Percentiles rank a stretch among this genome's conserved stretches.
phyloP scores from a whole-genome alignment of 2,329 filamentous ascomycete genomes.

The Phialophora chinensis region DNA sequence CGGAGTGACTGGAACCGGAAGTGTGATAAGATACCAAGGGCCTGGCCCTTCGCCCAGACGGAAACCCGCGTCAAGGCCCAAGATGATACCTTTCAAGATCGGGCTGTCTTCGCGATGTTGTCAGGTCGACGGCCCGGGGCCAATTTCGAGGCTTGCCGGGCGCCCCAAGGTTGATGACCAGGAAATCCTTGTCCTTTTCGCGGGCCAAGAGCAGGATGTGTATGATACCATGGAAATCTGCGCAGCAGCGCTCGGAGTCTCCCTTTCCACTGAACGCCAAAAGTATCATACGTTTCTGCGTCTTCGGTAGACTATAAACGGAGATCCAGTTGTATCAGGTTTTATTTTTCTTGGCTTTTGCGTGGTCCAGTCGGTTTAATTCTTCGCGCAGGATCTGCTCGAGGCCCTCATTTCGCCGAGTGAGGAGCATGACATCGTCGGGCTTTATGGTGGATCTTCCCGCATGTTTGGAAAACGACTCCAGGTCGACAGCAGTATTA shows the following conservation, averaged over 20 bases:
- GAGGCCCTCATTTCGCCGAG: conserved; percentile 84
- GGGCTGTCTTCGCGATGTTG: background rate
- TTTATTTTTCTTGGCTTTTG: conserved; percentile 36
- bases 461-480: conserved; percentile 75
- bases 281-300: background rate
- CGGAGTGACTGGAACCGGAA: background rate
- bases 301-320: background rate
- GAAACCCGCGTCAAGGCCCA: too few relatives aligned
- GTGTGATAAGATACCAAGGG: background rate
- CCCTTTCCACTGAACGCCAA: background rate
- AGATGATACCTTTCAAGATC: background rate
- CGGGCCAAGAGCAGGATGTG: background rate
- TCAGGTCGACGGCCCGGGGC: background rate
- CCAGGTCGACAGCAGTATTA: conserved; percentile 64
- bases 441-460: conserved; percentile 79
- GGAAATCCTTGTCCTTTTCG: background rate
- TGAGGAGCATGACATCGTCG: conserved; percentile 86
- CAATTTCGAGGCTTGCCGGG: background rate
- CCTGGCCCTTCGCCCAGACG: background rate
- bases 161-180: background rate
- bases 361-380: conserved; percentile 32
- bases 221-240: background rate
- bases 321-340: background rate
- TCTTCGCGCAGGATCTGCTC: conserved; percentile 67
- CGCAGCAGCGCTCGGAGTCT: background rate